Percentiles rank a stretch among this genome's conserved stretches.
phyloP scores from a whole-genome alignment of 2,329 filamentous ascomycete species.

The Verticillium albo-atrum region DNA sequence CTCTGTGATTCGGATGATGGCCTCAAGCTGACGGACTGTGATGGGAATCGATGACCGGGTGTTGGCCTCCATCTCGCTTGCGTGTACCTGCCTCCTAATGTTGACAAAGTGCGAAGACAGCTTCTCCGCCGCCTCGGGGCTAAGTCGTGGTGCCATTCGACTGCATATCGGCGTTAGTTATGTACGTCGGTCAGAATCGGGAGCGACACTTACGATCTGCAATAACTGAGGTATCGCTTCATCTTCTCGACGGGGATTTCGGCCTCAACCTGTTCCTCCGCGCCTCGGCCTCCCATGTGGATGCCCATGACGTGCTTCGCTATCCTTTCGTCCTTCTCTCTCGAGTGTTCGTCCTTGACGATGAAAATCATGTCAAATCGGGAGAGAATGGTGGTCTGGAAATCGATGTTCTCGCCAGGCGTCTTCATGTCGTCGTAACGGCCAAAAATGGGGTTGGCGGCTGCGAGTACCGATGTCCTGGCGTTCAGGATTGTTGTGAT shows the following conservation, averaged over 20 bases:
- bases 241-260: slow-evolving; percentile 96
- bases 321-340: slow-evolving; percentile 85
- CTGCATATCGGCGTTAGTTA: slow-evolving; percentile 39
- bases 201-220: slow-evolving; percentile 69
- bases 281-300: slow-evolving; percentile 83
- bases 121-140: slow-evolving; percentile 87
- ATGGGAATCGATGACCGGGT: slow-evolving; percentile 92
- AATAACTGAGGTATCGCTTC: slow-evolving; percentile 96
- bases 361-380: slow-evolving; percentile 99
- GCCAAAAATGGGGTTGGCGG: slow-evolving; percentile 95
- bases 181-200: background rate
- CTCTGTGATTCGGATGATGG: slow-evolving; percentile 95
- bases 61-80: slow-evolving; percentile 85
- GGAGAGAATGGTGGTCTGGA: slow-evolving; percentile 95
- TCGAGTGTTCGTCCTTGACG: slow-evolving; percentile 89
- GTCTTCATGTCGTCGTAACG: slow-evolving; percentile 98
- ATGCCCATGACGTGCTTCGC: slow-evolving; percentile 97
- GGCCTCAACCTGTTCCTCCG: slow-evolving; percentile 77
- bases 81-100: slow-evolving; percentile 90
- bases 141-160: slow-evolving; percentile 87
- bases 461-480: slow-evolving; percentile 88
- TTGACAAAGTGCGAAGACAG: slow-evolving; percentile 96
- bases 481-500: slow-evolving; percentile 98
- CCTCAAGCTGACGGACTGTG: slow-evolving; percentile 93
- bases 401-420: slow-evolving; percentile 97